These are phyloP conservation scores for Solanum chacoense DNA, from an alignment of 305 asterid genomes.

Conservation along the genomic window DNA sequence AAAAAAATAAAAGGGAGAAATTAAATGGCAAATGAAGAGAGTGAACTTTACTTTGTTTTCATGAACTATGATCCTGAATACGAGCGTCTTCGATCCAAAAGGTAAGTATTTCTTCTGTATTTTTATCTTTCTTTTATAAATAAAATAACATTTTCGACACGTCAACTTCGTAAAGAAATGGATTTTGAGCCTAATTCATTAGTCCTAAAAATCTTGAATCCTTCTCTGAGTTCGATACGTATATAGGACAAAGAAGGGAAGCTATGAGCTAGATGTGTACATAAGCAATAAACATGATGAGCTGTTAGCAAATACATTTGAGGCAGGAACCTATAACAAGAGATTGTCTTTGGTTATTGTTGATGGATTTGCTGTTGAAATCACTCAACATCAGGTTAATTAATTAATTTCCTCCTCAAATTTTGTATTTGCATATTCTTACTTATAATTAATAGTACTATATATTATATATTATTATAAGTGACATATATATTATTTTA, in stretches of 20 bases:
- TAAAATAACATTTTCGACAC: too few species aligned
- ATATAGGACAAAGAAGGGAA: constrained; percentile 49
- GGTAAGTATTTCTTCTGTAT: constrained; percentile 19
- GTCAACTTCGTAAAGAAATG: too few species aligned
- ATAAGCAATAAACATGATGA: constrained; percentile 74
- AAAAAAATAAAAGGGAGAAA: background rate
- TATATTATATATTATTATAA: background rate
- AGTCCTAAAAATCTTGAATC: background rate
- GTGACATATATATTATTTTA: background rate
- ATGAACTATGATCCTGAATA: constrained; percentile 83
- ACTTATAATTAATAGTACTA: background rate
- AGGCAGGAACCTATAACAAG: constrained; percentile 55
- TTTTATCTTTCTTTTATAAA: too few species aligned
- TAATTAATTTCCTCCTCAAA: background rate
- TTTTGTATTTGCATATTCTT: background rate
- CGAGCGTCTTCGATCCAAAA: constrained; percentile 67
- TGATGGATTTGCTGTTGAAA: constrained; percentile 79
- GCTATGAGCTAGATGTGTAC: constrained; percentile 57
- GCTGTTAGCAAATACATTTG: constrained; percentile 42
- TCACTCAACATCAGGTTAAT: constrained; percentile 57
- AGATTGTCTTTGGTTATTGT: constrained; percentile 71
- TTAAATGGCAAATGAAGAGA: background rate
- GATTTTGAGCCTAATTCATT: background rate
- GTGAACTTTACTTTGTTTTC: constrained; percentile 66
- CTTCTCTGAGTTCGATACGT: background rate